Evolutionary conservation across 73 alveolate species (phyloP).

Genomic region (Paramecium pentaurelia): DNA sequence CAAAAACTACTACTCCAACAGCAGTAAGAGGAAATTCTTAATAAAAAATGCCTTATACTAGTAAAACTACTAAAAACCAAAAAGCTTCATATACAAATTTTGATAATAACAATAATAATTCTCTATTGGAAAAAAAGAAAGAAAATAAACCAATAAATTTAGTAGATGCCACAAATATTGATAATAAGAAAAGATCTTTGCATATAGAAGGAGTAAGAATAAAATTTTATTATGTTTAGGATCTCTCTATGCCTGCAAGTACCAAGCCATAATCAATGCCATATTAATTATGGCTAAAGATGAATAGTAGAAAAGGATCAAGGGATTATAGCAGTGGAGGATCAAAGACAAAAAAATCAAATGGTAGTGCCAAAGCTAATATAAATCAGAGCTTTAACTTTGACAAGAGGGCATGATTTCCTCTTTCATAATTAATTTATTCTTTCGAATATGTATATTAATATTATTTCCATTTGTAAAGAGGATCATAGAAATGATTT

Average conservation of each 20-base stretch:
- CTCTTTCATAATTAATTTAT: not conserved
- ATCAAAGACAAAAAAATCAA: not conserved
- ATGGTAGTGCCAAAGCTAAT: not conserved
- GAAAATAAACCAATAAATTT: not conserved
- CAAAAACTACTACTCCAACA: constrained; percentile 14
- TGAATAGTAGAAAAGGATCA: constrained; percentile 10
- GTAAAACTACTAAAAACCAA: not conserved
- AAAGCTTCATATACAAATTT: not conserved
- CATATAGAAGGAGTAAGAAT: not conserved
- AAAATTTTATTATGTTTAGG: not conserved
- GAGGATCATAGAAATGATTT: not conserved
- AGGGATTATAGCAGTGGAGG: constrained; percentile 15
- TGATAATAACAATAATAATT: not conserved
- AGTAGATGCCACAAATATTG: not conserved
- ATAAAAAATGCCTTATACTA: not conserved
- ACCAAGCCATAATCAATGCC: constrained; percentile 8
- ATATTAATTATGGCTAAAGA: constrained; percentile 27
- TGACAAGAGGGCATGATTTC: not conserved
- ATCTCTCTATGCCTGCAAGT: not conserved
- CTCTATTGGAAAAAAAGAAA: not conserved
- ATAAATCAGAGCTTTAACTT: not conserved
- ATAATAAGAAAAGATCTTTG: not conserved
- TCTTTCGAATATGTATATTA: not conserved
- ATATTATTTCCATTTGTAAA: not conserved
- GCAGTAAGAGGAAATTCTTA: constrained; percentile 43